Evolutionary conservation across 345 rosid species (phyloP), one percentile per base, ranked within the genome.

Genomic region (Noccaea bulbosa): DNA sequence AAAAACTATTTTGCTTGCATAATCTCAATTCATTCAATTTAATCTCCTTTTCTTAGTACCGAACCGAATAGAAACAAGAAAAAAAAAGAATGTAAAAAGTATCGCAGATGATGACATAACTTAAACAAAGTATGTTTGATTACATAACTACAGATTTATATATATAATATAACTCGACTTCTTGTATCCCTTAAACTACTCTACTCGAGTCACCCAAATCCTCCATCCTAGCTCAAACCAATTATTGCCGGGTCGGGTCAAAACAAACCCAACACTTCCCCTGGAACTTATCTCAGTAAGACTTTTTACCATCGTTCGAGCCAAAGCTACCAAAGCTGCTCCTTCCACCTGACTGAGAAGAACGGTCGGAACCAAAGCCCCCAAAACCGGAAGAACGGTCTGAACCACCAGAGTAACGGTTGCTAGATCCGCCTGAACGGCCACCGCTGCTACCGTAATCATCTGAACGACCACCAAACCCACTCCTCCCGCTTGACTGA

Each of bases 341-440:
- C 27, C 79, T 71, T 49, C 83, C 81, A 11, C 79, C 43, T 69
- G 77, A 68, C 76, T 78, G 78, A 30, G 79, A 75, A 12, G 84
- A 69, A 38, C 67, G 83, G 39, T 67, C 82, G 0, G 87, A 75
- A 62, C 81, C 76, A 0, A 35, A 82, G 1, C 76, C 77, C 7
- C 82, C 85, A 34, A 77, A 79, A 24, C 70, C 72, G 8, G 84
- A 58, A 5, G 84, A 73, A 27, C 85, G 82, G 69, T 71, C 70
- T 55, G 82, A 69, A 22, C 73, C 48, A 2, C 87, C 62, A 0
- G 63, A 77, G 60, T 76, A 69, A 5, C 76, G 58, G 70, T 14
- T 30, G 27, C 70, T 27, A 46, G 70, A 65, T 30, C 77, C 68
- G 5, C 76, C 74, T 65, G 83, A 75, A 11, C 65, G 69, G 52